phyloP scores from a whole-genome alignment of 2,329 filamentous ascomycete species.

The Uncinocarpus reesii region DNA sequence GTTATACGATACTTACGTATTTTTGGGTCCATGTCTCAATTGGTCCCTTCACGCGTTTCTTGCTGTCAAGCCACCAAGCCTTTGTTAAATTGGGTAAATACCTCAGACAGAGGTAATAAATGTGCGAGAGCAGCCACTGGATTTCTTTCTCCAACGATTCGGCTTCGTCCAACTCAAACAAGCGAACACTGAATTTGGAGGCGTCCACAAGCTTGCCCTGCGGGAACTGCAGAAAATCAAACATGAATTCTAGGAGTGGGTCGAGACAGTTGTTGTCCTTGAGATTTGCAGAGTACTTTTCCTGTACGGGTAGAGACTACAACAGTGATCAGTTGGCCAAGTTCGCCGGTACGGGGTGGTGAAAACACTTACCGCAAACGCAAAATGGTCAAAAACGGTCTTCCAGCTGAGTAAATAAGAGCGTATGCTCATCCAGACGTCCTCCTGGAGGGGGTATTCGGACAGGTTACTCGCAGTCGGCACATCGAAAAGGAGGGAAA shows the following conservation, averaged over 20 bases:
- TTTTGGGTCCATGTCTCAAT: slow-evolving; percentile 79
- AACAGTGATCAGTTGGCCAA: neutral
- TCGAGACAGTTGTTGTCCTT: slow-evolving; percentile 60
- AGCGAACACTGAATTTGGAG: slow-evolving; percentile 59
- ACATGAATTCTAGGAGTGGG: slow-evolving; percentile 65
- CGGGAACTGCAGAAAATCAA: slow-evolving; percentile 73
- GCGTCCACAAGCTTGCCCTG: slow-evolving; percentile 60
- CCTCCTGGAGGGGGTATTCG: slow-evolving; percentile 52
- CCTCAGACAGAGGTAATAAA: slow-evolving; percentile 74
- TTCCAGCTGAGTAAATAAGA: slow-evolving; percentile 84
- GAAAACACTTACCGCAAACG: slow-evolving; percentile 45
- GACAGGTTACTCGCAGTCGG: slow-evolving; percentile 60
- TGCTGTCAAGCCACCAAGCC: slow-evolving; percentile 72
- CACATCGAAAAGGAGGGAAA: slow-evolving; percentile 70
- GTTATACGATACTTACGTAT: slow-evolving; percentile 55
- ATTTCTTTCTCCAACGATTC: slow-evolving; percentile 61
- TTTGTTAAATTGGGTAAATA: slow-evolving; percentile 70
- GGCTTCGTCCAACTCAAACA: slow-evolving; percentile 50
- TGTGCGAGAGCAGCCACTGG: slow-evolving; percentile 72
- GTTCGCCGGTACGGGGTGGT: neutral
- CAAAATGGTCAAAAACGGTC: slow-evolving; percentile 77
- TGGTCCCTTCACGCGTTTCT: slow-evolving; percentile 65
- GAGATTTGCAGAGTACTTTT: slow-evolving; percentile 68
- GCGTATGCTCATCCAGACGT: slow-evolving; percentile 58
- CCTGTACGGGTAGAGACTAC: slow-evolving; percentile 67